Percentiles rank a stretch among this genome's conserved stretches.
phyloP scores from a whole-genome alignment of 805 yeast species.

The Wickerhamomyces alni region DNA sequence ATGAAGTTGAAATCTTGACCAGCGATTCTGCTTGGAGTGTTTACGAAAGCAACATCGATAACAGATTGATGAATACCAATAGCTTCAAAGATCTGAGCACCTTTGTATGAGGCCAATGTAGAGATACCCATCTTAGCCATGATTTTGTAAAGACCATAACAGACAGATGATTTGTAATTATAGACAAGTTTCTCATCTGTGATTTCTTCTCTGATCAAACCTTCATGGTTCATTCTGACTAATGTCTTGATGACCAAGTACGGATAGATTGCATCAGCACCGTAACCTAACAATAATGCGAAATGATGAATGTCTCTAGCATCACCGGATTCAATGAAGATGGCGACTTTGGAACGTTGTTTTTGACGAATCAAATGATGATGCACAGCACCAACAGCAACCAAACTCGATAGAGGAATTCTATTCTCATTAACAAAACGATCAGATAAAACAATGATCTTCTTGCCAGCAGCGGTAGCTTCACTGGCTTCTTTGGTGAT shows the following conservation, averaged over 20 bases:
- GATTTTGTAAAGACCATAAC: constrained; percentile 90
- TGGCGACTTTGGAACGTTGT: constrained; percentile 92
- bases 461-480: constrained; percentile 71
- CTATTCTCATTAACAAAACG: constrained; percentile 51
- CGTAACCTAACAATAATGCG: constrained; percentile 91
- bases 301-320: constrained; percentile 97
- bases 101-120: constrained; percentile 95
- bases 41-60: constrained; percentile 91
- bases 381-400: constrained; percentile 96
- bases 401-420: constrained; percentile 77
- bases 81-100: constrained; percentile 98
- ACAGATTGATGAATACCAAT: constrained; percentile 94
- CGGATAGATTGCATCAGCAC: constrained; percentile 95
- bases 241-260: constrained; percentile 89
- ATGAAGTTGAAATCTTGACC: constrained; percentile 94
- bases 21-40: constrained; percentile 94
- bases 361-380: constrained; percentile 94
- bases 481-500: constrained; percentile 83
- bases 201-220: constrained; percentile 53
- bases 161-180: constrained; percentile 80
- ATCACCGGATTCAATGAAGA: constrained; percentile 90
- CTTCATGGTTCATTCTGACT: constrained; percentile 77
- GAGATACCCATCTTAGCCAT: constrained; percentile 99
- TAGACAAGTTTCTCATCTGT: constrained; percentile 55
- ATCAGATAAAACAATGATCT: constrained; percentile 76